Conservation (phyloP, 2,329 filamentous ascomycete species). For the Sporothrix variecibatus region DNA sequence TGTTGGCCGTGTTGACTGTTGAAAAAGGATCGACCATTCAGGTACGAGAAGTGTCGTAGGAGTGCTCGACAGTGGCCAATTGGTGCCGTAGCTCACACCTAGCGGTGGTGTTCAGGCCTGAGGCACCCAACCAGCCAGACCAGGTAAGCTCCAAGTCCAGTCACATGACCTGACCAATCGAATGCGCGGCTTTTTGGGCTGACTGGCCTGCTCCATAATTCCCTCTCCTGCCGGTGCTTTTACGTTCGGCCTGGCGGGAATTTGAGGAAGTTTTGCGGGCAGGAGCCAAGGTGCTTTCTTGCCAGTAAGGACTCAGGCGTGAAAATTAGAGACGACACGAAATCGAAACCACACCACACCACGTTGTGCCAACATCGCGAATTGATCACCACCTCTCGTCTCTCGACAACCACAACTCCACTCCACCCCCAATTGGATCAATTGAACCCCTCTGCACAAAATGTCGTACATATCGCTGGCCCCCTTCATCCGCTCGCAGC, state of each 20-base stretch:
- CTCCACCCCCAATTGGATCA: background rate
- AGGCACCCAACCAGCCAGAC: conserved; percentile 16
- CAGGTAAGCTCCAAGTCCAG: background rate
- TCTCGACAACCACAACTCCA: background rate
- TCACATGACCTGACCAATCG: conserved; percentile 29
- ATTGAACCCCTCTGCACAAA: background rate
- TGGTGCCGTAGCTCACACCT: background rate
- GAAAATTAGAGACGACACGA: conserved; percentile 23
- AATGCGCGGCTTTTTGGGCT: conserved; percentile 28
- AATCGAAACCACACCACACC: conserved; percentile 16
- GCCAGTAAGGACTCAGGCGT: background rate
- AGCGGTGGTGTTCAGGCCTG: conserved; percentile 7
- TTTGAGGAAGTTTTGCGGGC: conserved; percentile 31
- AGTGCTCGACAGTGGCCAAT: background rate
- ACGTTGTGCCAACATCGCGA: background rate
- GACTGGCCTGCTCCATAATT: conserved; percentile 15
- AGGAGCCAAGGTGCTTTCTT: background rate
- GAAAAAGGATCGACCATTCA: background rate
- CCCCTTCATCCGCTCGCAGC: conserved; percentile 72
- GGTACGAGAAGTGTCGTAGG: background rate
- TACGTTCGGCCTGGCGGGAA: conserved; percentile 32
- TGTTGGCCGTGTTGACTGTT: background rate
- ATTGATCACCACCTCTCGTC: conserved; percentile 3
- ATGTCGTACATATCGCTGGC: conserved; percentile 27
- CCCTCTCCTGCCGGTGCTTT: conserved; percentile 2